phyloP scores from a whole-genome alignment of 148 eudicot species.

The Agrostemma githago region DNA sequence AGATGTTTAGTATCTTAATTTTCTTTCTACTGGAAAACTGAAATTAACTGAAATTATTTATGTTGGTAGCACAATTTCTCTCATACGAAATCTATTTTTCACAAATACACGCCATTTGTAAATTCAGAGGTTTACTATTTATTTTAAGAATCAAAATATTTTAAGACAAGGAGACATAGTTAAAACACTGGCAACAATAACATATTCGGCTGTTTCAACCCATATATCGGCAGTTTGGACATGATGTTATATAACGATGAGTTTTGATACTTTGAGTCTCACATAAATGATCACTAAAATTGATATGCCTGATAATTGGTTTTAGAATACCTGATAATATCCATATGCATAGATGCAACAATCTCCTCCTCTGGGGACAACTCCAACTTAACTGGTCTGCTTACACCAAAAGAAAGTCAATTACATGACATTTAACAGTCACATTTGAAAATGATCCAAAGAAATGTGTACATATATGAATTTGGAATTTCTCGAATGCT shows the following conservation, averaged over 20 bases:
- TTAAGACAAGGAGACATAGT: neutral
- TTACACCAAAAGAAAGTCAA: slow-evolving; percentile 7
- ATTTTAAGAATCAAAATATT: neutral
- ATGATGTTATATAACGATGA: neutral
- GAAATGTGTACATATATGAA: neutral
- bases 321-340: slow-evolving; percentile 57
- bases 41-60: too few relatives aligned
- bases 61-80: neutral
- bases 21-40: too few relatives aligned
- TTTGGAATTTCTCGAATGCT: neutral
- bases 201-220: neutral
- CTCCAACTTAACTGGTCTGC: slow-evolving; percentile 71
- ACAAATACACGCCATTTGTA: neutral
- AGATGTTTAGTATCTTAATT: neutral
- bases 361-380: slow-evolving; percentile 92
- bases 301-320: neutral
- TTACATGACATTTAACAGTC: neutral
- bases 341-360: slow-evolving; percentile 81
- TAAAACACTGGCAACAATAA: neutral
- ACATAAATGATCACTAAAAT: too few relatives aligned
- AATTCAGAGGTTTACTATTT: neutral
- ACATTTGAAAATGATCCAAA: slow-evolving; percentile 7
- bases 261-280: neutral
- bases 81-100: neutral
- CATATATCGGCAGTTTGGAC: neutral